Evolutionary conservation across 2,329 filamentous ascomycete species (phyloP).

Genomic region (Emergomyces orientalis): DNA sequence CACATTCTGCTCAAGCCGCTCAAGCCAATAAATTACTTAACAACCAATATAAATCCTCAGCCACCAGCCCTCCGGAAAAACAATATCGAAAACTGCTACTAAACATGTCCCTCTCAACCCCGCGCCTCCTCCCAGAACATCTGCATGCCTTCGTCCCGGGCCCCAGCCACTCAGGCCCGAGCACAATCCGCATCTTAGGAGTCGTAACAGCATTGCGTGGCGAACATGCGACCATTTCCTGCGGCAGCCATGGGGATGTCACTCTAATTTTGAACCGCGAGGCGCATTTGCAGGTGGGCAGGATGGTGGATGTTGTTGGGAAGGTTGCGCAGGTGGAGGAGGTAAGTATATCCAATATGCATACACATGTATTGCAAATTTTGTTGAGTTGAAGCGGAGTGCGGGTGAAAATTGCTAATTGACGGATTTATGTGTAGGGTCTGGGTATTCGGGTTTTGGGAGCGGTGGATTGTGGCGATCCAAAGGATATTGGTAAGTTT

Average conservation of each 20-base stretch:
- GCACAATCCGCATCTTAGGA: slow-evolving; percentile 75
- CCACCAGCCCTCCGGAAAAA: neutral
- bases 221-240: slow-evolving; percentile 70
- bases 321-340: slow-evolving; percentile 37
- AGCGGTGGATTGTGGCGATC: slow-evolving; percentile 36
- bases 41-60: neutral
- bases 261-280: slow-evolving; percentile 61
- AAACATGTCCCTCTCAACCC: slow-evolving; percentile 62
- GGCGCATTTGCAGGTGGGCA: slow-evolving; percentile 37
- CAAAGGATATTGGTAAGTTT: slow-evolving; percentile 31
- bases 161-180: slow-evolving; percentile 33
- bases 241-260: slow-evolving; percentile 58
- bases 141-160: slow-evolving; percentile 56
- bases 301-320: slow-evolving; percentile 39
- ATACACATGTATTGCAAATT: neutral
- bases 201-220: slow-evolving; percentile 75
- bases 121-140: slow-evolving; percentile 72
- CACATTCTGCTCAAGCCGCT: neutral
- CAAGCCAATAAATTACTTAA: neutral
- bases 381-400: neutral
- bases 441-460: slow-evolving; percentile 35
- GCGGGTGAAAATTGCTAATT: neutral
- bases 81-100: neutral
- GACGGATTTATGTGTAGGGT: slow-evolving; percentile 20
- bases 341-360: slow-evolving; percentile 19